Evolutionary conservation across 495 filamentous ascomycete species (phyloP), one percentile per base, ranked within the genome.

Genomic region (Trichoderma asperelloides): DNA sequence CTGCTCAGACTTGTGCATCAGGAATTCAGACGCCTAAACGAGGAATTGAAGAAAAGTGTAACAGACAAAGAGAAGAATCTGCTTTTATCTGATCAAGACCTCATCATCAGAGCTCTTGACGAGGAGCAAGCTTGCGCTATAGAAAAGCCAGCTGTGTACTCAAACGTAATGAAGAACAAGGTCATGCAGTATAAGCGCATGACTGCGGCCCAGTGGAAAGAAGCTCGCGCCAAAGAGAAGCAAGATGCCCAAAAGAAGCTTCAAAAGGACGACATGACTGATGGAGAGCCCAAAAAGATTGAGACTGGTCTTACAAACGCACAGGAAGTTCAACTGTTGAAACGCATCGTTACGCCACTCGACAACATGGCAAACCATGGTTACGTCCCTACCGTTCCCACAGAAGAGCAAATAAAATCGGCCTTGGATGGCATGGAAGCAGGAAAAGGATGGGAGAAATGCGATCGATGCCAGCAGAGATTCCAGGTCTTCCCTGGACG

Each of bases 401-500:
- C 84, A 0, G 74, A 82, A 1, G 81, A 77, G 37, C 88, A 91
- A 51, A 77, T 93, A 3, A 78, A 82, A 39, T 72, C 81, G 37
- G 90, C 93, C 9, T 81, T 78, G 37, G 82, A 82, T 64, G 92
- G 88, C 0, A 79, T 91, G 2, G 77, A 85, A 49, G 81, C 86
- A 8, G 84, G 88, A 13, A 81, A 86, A 47, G 90, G 90, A 51
- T 96, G 87, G 81, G 96, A 98, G 77, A 77, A 83, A 18, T 99
- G 95, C 72, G 94, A 97, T 72, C 88, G 95, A 16, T 99, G 95
- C 75, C 81, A 77, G 27, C 85, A 83, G 25, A 86, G 93, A 33
- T 98, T 99, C 72, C 92, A 97, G 74, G 91, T 96, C 18, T 98
- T 96, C 71, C 92, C 93, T 8, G 91, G 91, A 18, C 88, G 95